Base-by-base conservation (phyloP, 2,329 filamentous ascomycete genomes). In the Chaetomium olivaceum region DNA sequence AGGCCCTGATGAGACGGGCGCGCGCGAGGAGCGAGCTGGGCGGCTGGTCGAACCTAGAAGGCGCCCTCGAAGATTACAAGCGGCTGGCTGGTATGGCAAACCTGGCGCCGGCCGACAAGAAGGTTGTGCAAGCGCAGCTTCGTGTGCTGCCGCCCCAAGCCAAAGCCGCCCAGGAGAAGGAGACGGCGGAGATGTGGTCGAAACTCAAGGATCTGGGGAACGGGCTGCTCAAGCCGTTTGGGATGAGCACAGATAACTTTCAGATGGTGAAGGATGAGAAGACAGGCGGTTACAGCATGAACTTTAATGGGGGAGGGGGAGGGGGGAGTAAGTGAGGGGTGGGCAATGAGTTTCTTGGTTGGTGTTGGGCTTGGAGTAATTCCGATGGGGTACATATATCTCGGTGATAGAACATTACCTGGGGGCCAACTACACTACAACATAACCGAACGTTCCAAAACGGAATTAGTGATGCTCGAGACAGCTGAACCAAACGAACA, bases 121-220 rank as follows among this genome's bases (percentile, higher is more conserved):
- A 84, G 72, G 85, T 89, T 19, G 90, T 96, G 1, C 82, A 87
- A 61, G 78, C 81, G 31, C 89, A 92, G 71, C 80, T 96, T 66
- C 77, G 82, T 16, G 80, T 81, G 25, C 78, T 98, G 48, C 91
- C 92, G 1, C 80, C 84, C 1, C 83, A 84, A 68, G 85, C 92
- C 58, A 91, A 94, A 69, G 85, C 85, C 21, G 93, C 93, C 1
- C 92, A 93, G 78, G 90, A 97, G 74, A 85, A 85, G 71, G 95
- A 99, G 78, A 92, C 95, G 85, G 89, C 86, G 2, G 94, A 99
- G 79, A 97, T 98, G 93, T 96, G 97, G 93, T 91, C 90, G 21
- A 97, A 98, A 80, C 79, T 99, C 72, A 97, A 96, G 76, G 88
- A 90, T 71, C 80, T 99, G 67, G 95, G 95, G 0, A 97, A 99